Conservation (phyloP, 2,329 filamentous ascomycete species). For the Coniochaeta sp. region DNA sequence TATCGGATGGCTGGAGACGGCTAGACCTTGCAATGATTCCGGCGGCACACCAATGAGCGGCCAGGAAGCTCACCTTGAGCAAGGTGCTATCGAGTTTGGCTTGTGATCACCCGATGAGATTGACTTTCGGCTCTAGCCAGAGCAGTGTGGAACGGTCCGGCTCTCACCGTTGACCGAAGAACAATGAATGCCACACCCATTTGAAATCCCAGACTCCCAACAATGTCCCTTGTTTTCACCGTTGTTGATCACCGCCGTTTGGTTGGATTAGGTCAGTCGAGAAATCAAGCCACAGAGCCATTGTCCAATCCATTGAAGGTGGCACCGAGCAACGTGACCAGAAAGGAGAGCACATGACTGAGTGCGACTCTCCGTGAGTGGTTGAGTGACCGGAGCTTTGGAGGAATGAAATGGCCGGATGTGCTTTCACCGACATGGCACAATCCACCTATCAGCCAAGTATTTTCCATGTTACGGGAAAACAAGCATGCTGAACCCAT, state of each 20-base stretch:
- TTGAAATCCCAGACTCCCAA: neutral
- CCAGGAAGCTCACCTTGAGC: neutral
- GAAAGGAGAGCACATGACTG: conserved; percentile 6
- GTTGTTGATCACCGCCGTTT: neutral
- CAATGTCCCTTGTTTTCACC: neutral
- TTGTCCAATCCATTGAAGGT: neutral
- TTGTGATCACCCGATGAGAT: neutral
- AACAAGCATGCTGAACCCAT: neutral
- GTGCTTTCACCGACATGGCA: neutral
- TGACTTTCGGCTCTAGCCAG: conserved; percentile 1
- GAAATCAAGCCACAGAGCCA: neutral
- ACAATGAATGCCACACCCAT: neutral
- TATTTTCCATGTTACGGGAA: neutral
- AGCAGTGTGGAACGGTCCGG: conserved; percentile 1
- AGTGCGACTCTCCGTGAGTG: conserved; percentile 4
- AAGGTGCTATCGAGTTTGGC: neutral
- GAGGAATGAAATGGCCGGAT: neutral
- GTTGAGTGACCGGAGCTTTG: neutral
- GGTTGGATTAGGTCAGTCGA: neutral
- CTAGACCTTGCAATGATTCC: neutral
- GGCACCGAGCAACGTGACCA: conserved; percentile 6
- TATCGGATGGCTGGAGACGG: neutral
- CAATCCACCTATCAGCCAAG: neutral
- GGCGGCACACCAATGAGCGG: neutral
- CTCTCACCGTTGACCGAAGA: neutral